These are phyloP conservation scores for Wickerhamiella qilinensis DNA, from an alignment of 805 yeast species.

Conservation along the genomic window DNA sequence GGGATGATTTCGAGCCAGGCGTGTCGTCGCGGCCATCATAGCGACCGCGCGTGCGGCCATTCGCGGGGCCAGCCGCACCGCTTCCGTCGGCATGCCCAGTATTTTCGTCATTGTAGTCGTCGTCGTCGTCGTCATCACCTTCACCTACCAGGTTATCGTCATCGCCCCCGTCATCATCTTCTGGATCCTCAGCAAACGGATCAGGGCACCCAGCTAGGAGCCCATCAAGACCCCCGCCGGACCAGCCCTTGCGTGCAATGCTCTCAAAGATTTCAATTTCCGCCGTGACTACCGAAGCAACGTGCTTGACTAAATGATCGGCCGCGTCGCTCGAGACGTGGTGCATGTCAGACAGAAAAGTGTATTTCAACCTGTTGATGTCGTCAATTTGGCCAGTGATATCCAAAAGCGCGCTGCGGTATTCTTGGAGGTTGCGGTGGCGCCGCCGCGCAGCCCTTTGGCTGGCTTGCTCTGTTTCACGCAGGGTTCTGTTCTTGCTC, in stretches of 20 bases:
- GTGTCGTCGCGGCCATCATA: not conserved
- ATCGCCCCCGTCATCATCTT: constrained; percentile 11
- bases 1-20: not conserved
- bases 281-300: constrained; percentile 56
- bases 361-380: constrained; percentile 58
- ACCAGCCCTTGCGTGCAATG: constrained; percentile 64
- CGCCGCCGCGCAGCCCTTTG: constrained; percentile 40
- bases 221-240: constrained; percentile 73
- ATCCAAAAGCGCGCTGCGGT: constrained; percentile 48
- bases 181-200: constrained; percentile 29
- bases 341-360: constrained; percentile 50
- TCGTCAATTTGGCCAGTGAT: constrained; percentile 65
- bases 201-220: constrained; percentile 49
- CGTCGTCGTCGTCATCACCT: constrained; percentile 4
- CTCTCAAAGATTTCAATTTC: constrained; percentile 71
- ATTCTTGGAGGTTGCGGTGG: constrained; percentile 48
- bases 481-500: constrained; percentile 34
- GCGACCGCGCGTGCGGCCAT: not conserved
- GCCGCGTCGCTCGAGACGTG: constrained; percentile 49
- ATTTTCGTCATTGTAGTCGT: not conserved
- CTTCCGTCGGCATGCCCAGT: not conserved
- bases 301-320: constrained; percentile 32
- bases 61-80: not conserved
- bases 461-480: constrained; percentile 46
- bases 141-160: not conserved